Evolutionary conservation across 1,139 yeast species (phyloP).

Genomic region (Suhomyces coccinellae): DNA sequence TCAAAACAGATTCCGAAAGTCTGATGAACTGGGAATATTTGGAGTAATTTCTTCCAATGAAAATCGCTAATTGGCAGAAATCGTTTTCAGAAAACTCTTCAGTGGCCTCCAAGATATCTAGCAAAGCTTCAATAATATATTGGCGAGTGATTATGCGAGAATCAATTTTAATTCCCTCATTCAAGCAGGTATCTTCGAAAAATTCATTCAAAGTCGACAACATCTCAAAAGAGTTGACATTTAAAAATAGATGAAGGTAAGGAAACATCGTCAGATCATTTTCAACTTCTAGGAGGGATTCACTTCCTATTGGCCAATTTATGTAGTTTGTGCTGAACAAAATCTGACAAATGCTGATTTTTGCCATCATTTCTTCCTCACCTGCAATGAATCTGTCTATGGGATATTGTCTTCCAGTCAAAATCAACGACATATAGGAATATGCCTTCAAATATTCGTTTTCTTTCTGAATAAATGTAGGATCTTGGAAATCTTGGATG

Average conservation of each 20-base stretch:
- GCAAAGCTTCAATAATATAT: conserved; percentile 61
- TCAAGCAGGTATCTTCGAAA: conserved; percentile 70
- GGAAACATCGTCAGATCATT: conserved; percentile 55
- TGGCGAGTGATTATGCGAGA: conserved; percentile 49
- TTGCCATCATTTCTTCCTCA: conserved; percentile 35
- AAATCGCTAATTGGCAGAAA: conserved; percentile 54
- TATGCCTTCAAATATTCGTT: conserved; percentile 42
- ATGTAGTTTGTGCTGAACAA: conserved; percentile 50
- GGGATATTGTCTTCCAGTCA: conserved; percentile 80
- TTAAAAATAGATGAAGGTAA: conserved; percentile 51
- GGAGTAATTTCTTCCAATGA: conserved; percentile 73
- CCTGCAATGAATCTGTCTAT: conserved; percentile 51
- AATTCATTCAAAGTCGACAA: conserved; percentile 71
- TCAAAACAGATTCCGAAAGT: conserved; percentile 58
- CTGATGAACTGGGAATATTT: conserved; percentile 78
- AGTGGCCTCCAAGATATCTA: conserved; percentile 50
- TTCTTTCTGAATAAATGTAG: conserved; percentile 1
- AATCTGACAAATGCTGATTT: conserved; percentile 49
- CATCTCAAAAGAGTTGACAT: conserved; percentile 55
- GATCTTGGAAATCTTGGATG: conserved; percentile 28
- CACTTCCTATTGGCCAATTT: conserved; percentile 43
- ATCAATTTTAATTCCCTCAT: conserved; percentile 34
- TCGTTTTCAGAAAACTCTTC: conserved; percentile 34
- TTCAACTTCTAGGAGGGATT: conserved; percentile 21
- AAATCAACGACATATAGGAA: conserved; percentile 63